Evolutionary conservation across 2,329 filamentous ascomycete genomes (phyloP), one percentile per base, ranked within the genome.

Genomic region (Penicillium aurantiogriseum): DNA sequence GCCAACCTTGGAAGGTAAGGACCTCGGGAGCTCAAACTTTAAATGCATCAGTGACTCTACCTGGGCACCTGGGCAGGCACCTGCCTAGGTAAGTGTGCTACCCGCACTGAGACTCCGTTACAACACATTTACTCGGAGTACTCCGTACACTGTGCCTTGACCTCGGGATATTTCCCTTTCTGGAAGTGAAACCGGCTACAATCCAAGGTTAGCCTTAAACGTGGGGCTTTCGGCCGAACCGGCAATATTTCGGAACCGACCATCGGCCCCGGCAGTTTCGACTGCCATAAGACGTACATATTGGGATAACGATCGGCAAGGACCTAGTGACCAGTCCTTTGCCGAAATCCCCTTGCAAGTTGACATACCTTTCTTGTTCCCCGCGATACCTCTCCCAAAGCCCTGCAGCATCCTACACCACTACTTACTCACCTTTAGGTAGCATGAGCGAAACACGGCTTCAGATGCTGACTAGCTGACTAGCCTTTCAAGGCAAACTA

Each of bases 401-500:
- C 1, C 8, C 44, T 33, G 8, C 8, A 35, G 15, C 15, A 35
- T 47, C n/a, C 5, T 0, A 35, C 17, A 25, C 7, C 8, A 25
- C 29, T 17, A 17, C 29, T 21, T 23, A 35, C n/a, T 33, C 17
- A 40, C 23, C 9, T 1, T 47, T 23, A 13, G 5, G 23, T 19
- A 33, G 19, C n/a, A 46, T 21, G 44, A 17, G 5, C 19, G 29
- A 33, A 33, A 33, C 19, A 17, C 8, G 5, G 4, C n/a, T 31
- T 4, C 15, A 15, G 1, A 10, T 21, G 6, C 21, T 25, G 9
- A 13, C 19, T 10, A 51, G 4, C 43, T 25, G 9, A 13, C 19
- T 10, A 51, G 4, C 43, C 59, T 19, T 23, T 60, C 10, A n/a
- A 21, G 3, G 6, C 51, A 10, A 46, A 62, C 11, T 56, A 58